Percentiles rank a stretch among this genome's conserved stretches.
phyloP scores from a whole-genome alignment of 1,284 basidiomycete genomes.

The Dichomitus squalens region DNA sequence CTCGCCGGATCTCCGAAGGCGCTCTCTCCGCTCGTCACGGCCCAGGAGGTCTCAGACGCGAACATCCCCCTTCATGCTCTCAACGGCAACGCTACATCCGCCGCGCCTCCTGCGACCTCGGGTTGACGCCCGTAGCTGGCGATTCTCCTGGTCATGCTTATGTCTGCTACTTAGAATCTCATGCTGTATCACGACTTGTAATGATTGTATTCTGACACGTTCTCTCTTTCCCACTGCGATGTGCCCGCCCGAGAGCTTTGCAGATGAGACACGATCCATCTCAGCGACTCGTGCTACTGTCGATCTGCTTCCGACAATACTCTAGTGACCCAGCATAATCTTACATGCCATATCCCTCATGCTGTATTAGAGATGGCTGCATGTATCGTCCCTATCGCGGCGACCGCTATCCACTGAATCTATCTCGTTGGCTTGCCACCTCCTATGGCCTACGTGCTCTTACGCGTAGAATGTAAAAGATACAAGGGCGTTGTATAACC shows the following conservation, averaged over 20 bases:
- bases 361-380: too few species aligned
- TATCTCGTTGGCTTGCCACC: too few species aligned
- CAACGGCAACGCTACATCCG: constrained; percentile 2
- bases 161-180: not conserved
- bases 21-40: constrained; percentile 27
- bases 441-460: too few species aligned
- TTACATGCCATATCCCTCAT: not conserved
- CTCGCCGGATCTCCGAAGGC: constrained; percentile 29
- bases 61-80: constrained; percentile 3
- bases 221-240: not conserved
- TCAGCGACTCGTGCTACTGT: too few species aligned
- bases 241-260: not conserved
- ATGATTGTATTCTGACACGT: constrained; percentile 15
- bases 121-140: not conserved
- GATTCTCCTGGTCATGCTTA: not conserved
- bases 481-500: too few species aligned
- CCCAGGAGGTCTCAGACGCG: constrained; percentile 24
- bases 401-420: too few species aligned
- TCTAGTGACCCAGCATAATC: not conserved
- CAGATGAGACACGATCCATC: not conserved
- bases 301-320: too few species aligned
- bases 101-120: not conserved
- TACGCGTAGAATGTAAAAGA: too few species aligned
- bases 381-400: too few species aligned
- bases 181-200: constrained; percentile 16